Conservation (phyloP, 768 basidiomycete genomes). For the Tephrocybe rancida region DNA sequence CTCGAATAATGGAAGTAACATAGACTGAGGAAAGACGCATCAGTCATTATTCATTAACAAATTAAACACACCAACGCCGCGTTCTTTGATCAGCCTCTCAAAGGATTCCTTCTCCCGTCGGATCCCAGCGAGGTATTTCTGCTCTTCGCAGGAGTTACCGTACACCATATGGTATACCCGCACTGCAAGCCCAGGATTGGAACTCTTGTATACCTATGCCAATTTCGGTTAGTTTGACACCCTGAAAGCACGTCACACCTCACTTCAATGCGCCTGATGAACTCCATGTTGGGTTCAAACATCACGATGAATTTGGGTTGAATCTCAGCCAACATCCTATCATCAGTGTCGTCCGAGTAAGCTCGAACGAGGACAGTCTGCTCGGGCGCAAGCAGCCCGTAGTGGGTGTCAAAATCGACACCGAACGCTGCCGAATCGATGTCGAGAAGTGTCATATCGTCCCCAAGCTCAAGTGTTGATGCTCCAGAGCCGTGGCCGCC, state of each 20-base stretch:
- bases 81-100: constrained; percentile 88
- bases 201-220: constrained; percentile 79
- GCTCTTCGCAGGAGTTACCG: constrained; percentile 90
- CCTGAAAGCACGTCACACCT: constrained; percentile 15
- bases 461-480: constrained; percentile 21
- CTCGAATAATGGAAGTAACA: constrained; percentile 85
- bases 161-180: constrained; percentile 98
- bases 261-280: constrained; percentile 90
- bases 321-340: constrained; percentile 83
- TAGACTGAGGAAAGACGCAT: constrained; percentile 52
- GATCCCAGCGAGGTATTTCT: constrained; percentile 89
- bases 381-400: constrained; percentile 77
- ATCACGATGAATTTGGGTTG: constrained; percentile 92
- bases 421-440: constrained; percentile 39
- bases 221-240: neutral
- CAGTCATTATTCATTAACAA: neutral
- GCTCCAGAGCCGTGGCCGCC: constrained; percentile 22
- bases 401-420: constrained; percentile 72
- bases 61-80: constrained; percentile 61
- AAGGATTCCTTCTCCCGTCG: constrained; percentile 94
- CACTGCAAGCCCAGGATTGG: constrained; percentile 79
- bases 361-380: constrained; percentile 85
- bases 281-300: constrained; percentile 94
- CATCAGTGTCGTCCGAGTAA: constrained; percentile 93
- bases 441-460: constrained; percentile 33